Evolutionary conservation across 768 basidiomycete species (phyloP), one percentile per base, ranked within the genome.

Genomic region (Suillus discolor): DNA sequence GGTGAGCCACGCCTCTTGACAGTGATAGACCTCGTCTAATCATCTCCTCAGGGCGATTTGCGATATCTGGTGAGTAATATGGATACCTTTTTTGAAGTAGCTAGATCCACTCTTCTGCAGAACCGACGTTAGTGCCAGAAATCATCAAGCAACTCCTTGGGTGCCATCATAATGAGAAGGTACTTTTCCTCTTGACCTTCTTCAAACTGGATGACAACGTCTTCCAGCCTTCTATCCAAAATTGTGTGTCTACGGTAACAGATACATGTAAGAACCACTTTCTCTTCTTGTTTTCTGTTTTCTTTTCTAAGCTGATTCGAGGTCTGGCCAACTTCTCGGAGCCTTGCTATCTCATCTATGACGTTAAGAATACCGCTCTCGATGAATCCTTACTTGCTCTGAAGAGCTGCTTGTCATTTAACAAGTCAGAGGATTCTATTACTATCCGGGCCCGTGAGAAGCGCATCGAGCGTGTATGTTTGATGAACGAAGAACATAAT

Each of bases 161-260:
- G 2, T 93, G 91, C 66, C 92, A 94, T 72, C 86, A 90, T 64
- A 92, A 96, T 70, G 93, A 95, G 77, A 94, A 94, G 83, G 91
- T 88, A 47, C 23, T 71, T 73, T 41, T 54, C 25, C 9, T 31
- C 41, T 39, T n/a, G 54, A 64, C 44, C 31, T 23, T 39, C 9
- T 25, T 44, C 39, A 31, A 38, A 39, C 38, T 31, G 20, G 53
- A 53, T 44, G 34, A 45, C 36, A 31, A 57, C 61, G 42, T 28
- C 6, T 60, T 61, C 23, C 67, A 91, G 85, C 89, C 91, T 9
- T 93, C 92, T 0, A 90, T 94, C 60, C 92, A 94, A 80, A 85
- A 88, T 62, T 85, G 85, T 67, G 86, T 93, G 42, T 83, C 87
- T 7, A 80, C 82, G 4, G 83, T 94, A 13, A 84, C 87, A 20